Conservation (phyloP, 176 grass and related monocot genomes). For the Cymbopogon citratus region DNA sequence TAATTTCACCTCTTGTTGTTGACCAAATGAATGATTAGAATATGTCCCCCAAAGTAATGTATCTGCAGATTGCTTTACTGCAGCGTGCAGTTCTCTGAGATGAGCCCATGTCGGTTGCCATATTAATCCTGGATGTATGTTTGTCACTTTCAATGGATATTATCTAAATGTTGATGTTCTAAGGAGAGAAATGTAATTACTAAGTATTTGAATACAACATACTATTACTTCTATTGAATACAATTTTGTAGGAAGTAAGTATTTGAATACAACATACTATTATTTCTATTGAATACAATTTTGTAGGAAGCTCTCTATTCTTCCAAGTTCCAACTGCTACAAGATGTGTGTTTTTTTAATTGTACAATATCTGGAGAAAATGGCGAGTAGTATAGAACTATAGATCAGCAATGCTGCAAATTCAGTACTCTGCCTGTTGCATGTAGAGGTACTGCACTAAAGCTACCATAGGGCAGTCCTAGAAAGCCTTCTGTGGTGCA, state of each 20-base stretch:
- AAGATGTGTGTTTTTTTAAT: background rate
- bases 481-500: background rate
- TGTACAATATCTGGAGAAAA: background rate
- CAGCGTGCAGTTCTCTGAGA: constrained; percentile 74
- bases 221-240: background rate
- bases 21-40: constrained; percentile 54
- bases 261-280: background rate
- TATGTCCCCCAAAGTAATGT: constrained; percentile 62
- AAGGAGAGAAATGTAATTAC: background rate
- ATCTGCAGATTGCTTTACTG: constrained; percentile 49
- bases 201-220: background rate
- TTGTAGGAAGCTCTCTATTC: background rate
- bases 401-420: background rate
- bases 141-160: background rate
- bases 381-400: background rate
- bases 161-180: background rate
- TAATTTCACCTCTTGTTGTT: constrained; percentile 67
- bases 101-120: constrained; percentile 94
- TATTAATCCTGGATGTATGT: constrained; percentile 53
- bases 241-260: background rate
- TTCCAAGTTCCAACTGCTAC: background rate
- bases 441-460: background rate
- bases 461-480: background rate
- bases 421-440: background rate
- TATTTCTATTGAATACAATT: background rate